Percentiles rank a stretch among this genome's conserved stretches.
phyloP scores from a whole-genome alignment of 306 rosid genomes.

The Vigna radiata region DNA sequence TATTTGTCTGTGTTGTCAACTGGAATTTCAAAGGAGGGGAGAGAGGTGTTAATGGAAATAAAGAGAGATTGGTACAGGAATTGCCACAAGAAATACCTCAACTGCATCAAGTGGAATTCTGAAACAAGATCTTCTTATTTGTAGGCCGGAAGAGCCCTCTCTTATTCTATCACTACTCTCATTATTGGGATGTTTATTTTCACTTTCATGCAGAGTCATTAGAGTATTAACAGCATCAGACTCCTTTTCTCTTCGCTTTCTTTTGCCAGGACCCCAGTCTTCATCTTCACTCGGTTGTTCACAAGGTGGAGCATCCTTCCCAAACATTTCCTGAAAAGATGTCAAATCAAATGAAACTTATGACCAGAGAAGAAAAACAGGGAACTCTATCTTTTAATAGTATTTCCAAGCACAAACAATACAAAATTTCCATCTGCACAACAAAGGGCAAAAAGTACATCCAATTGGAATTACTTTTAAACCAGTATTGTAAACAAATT shows the following conservation, averaged over 20 bases:
- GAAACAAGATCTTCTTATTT: conserved; percentile 50
- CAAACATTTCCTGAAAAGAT: conserved; percentile 82
- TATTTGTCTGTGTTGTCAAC: neutral
- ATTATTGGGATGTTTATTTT: conserved; percentile 48
- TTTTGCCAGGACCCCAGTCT: conserved; percentile 92
- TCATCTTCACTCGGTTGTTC: conserved; percentile 91
- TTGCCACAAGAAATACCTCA: conserved; percentile 59
- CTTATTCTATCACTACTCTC: conserved; percentile 27
- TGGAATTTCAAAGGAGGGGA: conserved; percentile 6
- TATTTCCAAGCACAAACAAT: conserved; percentile 17
- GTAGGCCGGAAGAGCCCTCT: conserved; percentile 39
- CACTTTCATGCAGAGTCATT: conserved; percentile 78
- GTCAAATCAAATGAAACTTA: conserved; percentile 24
- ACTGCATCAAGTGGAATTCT: conserved; percentile 78
- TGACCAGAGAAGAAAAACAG: neutral
- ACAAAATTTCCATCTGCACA: conserved; percentile 17
- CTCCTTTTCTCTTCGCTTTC: conserved; percentile 76
- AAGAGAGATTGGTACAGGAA: conserved; percentile 36
- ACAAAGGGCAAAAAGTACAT: conserved; percentile 30
- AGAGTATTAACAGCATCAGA: conserved; percentile 85
- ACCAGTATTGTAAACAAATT: conserved; percentile 1
- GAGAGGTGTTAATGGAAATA: neutral
- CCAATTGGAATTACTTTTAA: conserved; percentile 4
- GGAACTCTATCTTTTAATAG: neutral
- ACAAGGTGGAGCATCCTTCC: conserved; percentile 66